Base-by-base conservation (phyloP, 2,329 filamentous ascomycete species). In the Parastagonospora avenae region DNA sequence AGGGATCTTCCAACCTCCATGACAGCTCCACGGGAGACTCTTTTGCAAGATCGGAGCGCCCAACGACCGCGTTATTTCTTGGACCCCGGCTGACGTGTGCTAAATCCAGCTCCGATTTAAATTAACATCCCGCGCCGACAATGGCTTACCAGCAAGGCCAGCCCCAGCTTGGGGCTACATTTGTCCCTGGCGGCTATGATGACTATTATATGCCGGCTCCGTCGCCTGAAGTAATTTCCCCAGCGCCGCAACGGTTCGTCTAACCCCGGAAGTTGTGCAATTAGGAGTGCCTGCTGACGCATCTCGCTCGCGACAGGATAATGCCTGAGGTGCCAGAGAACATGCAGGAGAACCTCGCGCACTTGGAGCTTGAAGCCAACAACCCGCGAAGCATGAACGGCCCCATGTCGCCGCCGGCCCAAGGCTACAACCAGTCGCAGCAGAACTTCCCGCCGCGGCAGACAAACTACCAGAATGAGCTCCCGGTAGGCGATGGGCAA, bases 321-420 rank as follows among this genome's bases (percentile, higher is more conserved):
- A 96, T 93, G 86, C 90, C 91, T 73, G 92, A 97, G 81, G 92
- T 97, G 61, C 91, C 93, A 63, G 90, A 93, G 76, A 93, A 96
- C 77, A 97, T 99, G 85, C 92, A 96, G 78, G 88, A 96, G 69
- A 93, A 90, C 76, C 84, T 99, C 60, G 90, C 93, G 68, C 88
- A 92, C 74, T 85, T 99, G 79, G 92, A 97, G 80, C 82, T 92
- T 54, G 87, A 92, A 79, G 88, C 89, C 77, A 75, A 78, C 82
- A 79, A 76, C 45, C 64, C 70, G 36, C 70, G 64, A 54, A 59
- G 60, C 44, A 47, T 52, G 27, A 59, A 59, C 50, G 58, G 63
- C 43, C 59, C 65, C 51, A 63, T 66, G 61, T 71, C 71, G 44
- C 63, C 68, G 15, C 57, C 57, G 16, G 38, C 31, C 5, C 65